Base-by-base conservation (phyloP, 1,139 yeast genomes). In the Casaregolazyma suthepensis region DNA sequence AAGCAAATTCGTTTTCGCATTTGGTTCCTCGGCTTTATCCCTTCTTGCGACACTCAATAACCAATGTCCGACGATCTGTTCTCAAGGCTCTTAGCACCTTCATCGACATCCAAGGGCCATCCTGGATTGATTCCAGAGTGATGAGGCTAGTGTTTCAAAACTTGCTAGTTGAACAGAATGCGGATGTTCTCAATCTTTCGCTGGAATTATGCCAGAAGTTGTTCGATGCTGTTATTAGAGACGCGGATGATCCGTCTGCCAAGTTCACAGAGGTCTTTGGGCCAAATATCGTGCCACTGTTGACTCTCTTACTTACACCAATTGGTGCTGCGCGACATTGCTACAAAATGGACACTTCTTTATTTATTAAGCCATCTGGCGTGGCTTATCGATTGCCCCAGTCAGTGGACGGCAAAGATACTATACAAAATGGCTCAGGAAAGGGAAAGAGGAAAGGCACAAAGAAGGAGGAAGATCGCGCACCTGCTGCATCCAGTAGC, bases 1-100 rank as follows among this genome's bases (percentile, higher is more conserved):
- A 72, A 12, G 78, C 78, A 50, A 76, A 80, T 65, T 75, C 85
- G 2, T 87, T 93, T 63, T 82, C 85, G 53, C 76, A 76, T 52
- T 74, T 93, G 56, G 93, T 94, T n/a, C 99, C 99, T 2, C 79
- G 94, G 59, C 75, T 94, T 47, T 93, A 85, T 64, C 98, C 98
- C 19, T 94, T 93, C 63, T 76, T 94, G 60, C 81, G 99, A 60
- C 99, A 94, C 68, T 89, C 98, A 1, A 90, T 94, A 56, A 80
- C 94, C 1, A 87, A 90, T 64, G 99, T 94, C 12, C 79, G 99
- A 63, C 85, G 82, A 63, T 89, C 99, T 0, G 97, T 91, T 1
- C 72, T 94, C 43, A 81, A 88, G 57, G 87, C 98, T 0, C 74
- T 94, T 37, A 68, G 80, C 50, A 94, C 95, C 50, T 91, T 94